Evolutionary conservation across 75 land plant species (phyloP), one percentile per base, ranked within the genome.

Genomic region (Gnetum montanum): DNA sequence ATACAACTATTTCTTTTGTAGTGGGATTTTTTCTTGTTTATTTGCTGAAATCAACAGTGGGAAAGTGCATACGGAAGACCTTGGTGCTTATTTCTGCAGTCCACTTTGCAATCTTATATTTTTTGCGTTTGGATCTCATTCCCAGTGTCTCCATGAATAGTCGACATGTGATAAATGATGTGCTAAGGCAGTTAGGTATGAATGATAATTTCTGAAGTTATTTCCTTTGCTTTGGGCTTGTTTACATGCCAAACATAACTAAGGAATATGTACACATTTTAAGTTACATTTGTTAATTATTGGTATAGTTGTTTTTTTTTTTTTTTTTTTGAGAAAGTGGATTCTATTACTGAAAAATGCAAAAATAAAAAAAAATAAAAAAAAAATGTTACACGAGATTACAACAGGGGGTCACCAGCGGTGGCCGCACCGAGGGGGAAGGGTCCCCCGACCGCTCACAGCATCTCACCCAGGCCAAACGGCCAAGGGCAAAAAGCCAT

Each of bases 11-110:
- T 3, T 46, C n/a, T 50, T 51, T 15, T 68, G 13, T 80, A 90
- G 99, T 95, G 82, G 38, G 75, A 20, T 90, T 95, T 67, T 95
- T 95, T 64, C 35, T 90, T 61, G 49, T 83, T 49, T 83, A 70
- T 68, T 67, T 95, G 24, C 57, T 95, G 67, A 86, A 85, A 72
- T 83, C 85, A 65, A 68, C 65, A 6, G 44, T 86, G 43, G 74
- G 75, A 26, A 65, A 54, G 61, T 76, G 63, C 59, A 65, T 79
- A 8, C 69, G 85, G 26, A 77, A 81, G 33, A 67, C 58, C 30
- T 36, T 90, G 57, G 84, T 95, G 43, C 78, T 95, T 31, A 65
- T 89, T 18, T 90, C 92, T 74, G 99, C 78, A 62, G 62, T 65
- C 19, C 99, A 95, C 65, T 85, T 95, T 70, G 78, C 85, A 33